These are phyloP conservation scores for Theileria equi DNA, from an alignment of 169 alveolate species.

Conservation along the genomic window DNA sequence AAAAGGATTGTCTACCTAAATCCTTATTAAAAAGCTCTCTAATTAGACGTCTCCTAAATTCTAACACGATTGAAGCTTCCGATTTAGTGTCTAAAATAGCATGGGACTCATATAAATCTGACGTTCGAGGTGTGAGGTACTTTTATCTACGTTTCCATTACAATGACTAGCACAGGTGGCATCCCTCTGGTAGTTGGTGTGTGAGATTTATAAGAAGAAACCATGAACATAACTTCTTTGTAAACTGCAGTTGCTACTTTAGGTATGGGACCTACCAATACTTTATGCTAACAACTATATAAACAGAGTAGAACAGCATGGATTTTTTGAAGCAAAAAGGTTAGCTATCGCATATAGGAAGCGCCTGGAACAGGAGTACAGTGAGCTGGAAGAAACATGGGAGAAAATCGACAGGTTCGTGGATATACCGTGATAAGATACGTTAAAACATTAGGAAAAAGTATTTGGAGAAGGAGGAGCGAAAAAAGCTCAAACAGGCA, in stretches of 20 bases:
- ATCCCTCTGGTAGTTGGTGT: constrained; percentile 86
- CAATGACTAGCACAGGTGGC: constrained; percentile 74
- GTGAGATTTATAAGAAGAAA: constrained; percentile 80
- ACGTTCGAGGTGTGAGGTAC: constrained; percentile 79
- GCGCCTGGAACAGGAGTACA: constrained; percentile 79
- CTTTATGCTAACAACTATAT: background rate
- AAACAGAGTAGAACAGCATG: constrained; percentile 67
- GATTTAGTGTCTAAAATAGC: constrained; percentile 74
- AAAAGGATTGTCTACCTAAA: constrained; percentile 70
- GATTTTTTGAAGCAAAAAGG: constrained; percentile 77
- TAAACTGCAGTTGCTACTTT: constrained; percentile 76
- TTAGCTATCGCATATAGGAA: constrained; percentile 79
- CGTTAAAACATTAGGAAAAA: background rate
- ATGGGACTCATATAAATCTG: constrained; percentile 80
- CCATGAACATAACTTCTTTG: constrained; percentile 82
- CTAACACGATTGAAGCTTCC: constrained; percentile 74
- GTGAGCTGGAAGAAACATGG: constrained; percentile 79
- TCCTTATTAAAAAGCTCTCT: constrained; percentile 78
- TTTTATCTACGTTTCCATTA: background rate
- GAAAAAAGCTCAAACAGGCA: background rate
- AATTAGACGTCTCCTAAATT: constrained; percentile 72
- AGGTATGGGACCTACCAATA: constrained; percentile 42
- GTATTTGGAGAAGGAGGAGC: constrained; percentile 1
- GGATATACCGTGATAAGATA: background rate
- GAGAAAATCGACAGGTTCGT: constrained; percentile 54